Evolutionary conservation across 352 stramenopile genomes (phyloP), one percentile per base, ranked within the genome.

Genomic region (Phytophthora sp.): DNA sequence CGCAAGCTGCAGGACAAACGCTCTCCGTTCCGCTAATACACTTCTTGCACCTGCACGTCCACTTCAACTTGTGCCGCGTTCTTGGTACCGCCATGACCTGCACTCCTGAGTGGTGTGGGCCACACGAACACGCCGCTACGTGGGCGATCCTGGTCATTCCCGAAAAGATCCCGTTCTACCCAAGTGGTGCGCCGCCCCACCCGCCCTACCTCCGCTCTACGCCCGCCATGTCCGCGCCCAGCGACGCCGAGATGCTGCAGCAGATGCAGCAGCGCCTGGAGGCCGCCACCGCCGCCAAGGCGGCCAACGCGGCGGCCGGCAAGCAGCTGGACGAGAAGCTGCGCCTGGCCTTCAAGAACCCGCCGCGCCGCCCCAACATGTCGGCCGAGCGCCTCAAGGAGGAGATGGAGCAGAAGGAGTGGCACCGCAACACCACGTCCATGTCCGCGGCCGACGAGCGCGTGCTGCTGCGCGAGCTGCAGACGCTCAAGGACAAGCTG

Each of bases 311-410:
- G 18, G 70, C 77, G 27, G 48, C 72, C 15, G 82, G 82, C 37
- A 92, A 92, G 49, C 54, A 66, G 39, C 78, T 92, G 45, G 85
- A 94, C 54, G 85, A 94, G 52, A 88, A 94, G 63, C 71, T 94
- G 43, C 61, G 66, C 45, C 66, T 81, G 41, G 71, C 79, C 42
- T 84, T 91, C 59, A 94, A 92, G 66, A 79, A 75, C 53, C 69
- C 82, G 46, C 84, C 82, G 63, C 79, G 81, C 18, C 85, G 85
- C 17, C 72, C 79, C 15, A 76, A 82, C 41, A 77, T 85, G 61
- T 74, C 76, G 39, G 66, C 68, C 1, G 82, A 83, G 38, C 59
- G 82, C 21, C 48, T 92, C 20, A 70, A 82, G 24, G 66, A 77
- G 28, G 74, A 89, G 54, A 90, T 90, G 72, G 52, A 72, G 12